phyloP scores from a whole-genome alignment of 2,329 filamentous ascomycete genomes.

The Scleromitrula shiraiana region DNA sequence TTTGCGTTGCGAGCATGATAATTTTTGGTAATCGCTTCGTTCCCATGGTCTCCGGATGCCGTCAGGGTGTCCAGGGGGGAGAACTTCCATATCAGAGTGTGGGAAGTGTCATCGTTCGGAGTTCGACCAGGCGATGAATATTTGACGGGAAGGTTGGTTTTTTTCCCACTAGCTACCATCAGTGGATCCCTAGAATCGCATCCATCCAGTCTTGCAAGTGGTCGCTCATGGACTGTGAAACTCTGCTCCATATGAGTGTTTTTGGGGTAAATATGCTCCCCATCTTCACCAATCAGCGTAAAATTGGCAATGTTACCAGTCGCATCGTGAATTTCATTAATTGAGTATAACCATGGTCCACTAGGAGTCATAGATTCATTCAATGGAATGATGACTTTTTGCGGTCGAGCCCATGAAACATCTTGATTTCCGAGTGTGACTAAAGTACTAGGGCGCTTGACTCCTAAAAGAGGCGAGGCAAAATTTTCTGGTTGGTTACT shows the following conservation, averaged over 20 bases:
- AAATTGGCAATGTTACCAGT: constrained; percentile 84
- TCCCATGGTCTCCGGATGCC: constrained; percentile 61
- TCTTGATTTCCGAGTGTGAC: constrained; percentile 54
- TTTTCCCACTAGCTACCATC: constrained; percentile 70
- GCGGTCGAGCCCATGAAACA: constrained; percentile 71
- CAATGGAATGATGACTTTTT: constrained; percentile 69
- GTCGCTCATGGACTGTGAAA: constrained; percentile 82
- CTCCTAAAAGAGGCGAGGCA: constrained; percentile 64
- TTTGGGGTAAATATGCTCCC: constrained; percentile 50
- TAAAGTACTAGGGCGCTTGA: constrained; percentile 48
- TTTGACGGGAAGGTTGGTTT: constrained; percentile 59
- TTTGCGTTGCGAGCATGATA: constrained; percentile 53
- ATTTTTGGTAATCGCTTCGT: constrained; percentile 47
- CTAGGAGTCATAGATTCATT: constrained; percentile 80
- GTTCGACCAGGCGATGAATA: constrained; percentile 56
- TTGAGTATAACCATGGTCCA: constrained; percentile 80
- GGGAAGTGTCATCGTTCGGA: constrained; percentile 54
- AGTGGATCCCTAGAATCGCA: constrained; percentile 77
- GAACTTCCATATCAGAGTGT: constrained; percentile 75
- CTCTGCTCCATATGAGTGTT: constrained; percentile 60
- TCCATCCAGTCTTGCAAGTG: constrained; percentile 59
- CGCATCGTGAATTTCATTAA: constrained; percentile 87
- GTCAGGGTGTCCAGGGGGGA: constrained; percentile 64
- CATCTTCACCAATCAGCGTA: constrained; percentile 56
- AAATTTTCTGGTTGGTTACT: constrained; percentile 87